A percentile compares a stretch with the other conserved stretches of the same genome.
These are phyloP conservation scores for Dunaliella primolecta DNA, from an alignment of 139 green algal species.

Conservation along the genomic window DNA sequence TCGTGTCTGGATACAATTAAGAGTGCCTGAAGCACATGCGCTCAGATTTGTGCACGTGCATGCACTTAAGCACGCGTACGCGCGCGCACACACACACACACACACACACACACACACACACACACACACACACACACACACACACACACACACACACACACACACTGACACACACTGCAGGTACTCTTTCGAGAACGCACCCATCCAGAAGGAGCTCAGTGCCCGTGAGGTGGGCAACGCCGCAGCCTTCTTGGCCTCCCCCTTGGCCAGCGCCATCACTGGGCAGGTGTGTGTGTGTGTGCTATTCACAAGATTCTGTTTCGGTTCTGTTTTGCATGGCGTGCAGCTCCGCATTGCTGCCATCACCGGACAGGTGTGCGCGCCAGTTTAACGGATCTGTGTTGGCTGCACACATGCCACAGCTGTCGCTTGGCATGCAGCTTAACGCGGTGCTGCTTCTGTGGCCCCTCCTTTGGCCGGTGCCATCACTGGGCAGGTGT, in stretches of 20 bases:
- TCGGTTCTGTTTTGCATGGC: neutral
- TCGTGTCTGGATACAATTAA: too few relatives aligned
- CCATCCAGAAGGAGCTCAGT: constrained; percentile 91
- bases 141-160: neutral
- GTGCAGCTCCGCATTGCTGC: neutral
- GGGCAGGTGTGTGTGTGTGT: constrained; percentile 22
- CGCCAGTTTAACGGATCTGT: neutral
- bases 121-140: neutral
- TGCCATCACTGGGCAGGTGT: neutral
- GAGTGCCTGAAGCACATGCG: too few relatives aligned
- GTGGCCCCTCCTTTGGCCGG: neutral
- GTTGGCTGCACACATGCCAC: neutral
- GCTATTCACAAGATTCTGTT: neutral
- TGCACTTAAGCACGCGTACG: neutral
- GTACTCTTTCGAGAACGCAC: constrained; percentile 89
- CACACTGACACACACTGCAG: constrained; percentile 22
- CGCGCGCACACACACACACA: neutral
- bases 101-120: neutral
- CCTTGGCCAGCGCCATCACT: constrained; percentile 86
- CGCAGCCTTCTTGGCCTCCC: constrained; percentile 92
- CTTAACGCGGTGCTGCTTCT: neutral
- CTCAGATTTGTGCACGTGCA: too few relatives aligned
- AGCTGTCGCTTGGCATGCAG: neutral
- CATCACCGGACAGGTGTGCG: neutral
- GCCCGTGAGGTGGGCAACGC: constrained; percentile 76